A percentile compares a stretch with the other conserved stretches of the same genome.
Conservation (phyloP, 2,329 filamentous ascomycete genomes). For the Clonostachys sp. region DNA sequence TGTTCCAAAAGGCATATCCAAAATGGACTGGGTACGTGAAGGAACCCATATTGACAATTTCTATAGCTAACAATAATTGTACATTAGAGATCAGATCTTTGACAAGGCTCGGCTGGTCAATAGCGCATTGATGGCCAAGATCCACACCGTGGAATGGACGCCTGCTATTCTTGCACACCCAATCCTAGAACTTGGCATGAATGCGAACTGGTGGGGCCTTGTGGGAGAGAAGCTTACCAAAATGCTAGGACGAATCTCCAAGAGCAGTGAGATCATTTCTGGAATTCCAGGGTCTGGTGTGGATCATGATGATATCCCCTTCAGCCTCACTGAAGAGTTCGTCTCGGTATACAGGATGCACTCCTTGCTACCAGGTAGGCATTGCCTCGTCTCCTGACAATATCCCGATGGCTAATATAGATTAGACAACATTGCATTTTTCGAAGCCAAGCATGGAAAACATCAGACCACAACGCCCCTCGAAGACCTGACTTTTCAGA, state of each 20-base stretch:
- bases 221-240: conserved; percentile 28
- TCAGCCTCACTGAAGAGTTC: conserved; percentile 36
- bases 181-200: conserved; percentile 33
- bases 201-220: conserved; percentile 39
- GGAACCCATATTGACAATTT: neutral
- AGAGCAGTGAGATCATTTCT: conserved; percentile 4
- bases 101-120: conserved; percentile 39
- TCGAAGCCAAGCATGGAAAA: conserved; percentile 9
- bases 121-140: conserved; percentile 42
- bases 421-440: conserved; percentile 16
- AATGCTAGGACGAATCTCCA: conserved; percentile 28
- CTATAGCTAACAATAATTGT: conserved; percentile 10
- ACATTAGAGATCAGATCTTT: conserved; percentile 31
- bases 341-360: conserved; percentile 38
- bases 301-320: conserved; percentile 29
- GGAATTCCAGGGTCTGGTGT: conserved; percentile 12
- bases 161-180: conserved; percentile 40
- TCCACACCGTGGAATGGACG: conserved; percentile 44
- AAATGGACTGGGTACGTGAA: conserved; percentile 4
- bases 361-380: conserved; percentile 23
- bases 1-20: conserved; percentile 24
- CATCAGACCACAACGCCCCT: conserved; percentile 19
- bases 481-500: conserved; percentile 22
- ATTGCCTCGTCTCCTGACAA: too few relatives aligned
- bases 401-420: neutral